Evolutionary conservation across 441 rosid species (phyloP), one percentile per base, ranked within the genome.

Genomic region (Adansonia rubrostipa): DNA sequence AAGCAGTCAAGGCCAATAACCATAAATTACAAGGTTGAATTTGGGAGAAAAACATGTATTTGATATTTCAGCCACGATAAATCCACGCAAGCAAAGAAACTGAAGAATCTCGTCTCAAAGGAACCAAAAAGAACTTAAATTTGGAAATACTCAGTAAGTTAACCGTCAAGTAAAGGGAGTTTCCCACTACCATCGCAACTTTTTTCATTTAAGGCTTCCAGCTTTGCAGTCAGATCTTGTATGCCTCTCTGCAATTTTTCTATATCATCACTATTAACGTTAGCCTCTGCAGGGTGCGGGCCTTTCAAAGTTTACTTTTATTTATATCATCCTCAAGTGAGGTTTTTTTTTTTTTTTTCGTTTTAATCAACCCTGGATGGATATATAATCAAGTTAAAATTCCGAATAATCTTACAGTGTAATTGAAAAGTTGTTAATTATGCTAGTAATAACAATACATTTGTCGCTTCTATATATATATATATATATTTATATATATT

Each of bases 111-210:
- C 4, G 22, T 53, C 42, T 36, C 64, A 54, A 50, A 53, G 40
- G 76, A 65, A 40, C 68, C 17, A 67, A 54, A 75, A 76, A 78
- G 79, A 85, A 85, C 92, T 88, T 84, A 96, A 98, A 97, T 89
- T 82, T 85, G 93, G 82, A 95, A 97, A 83, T 95, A 97, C 45
- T 91, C 93, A 73, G 86, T 86, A 62, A 97, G 87, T 85, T 92
- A 97, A 86, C 87, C 84, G 70, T 93, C 95, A 85, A 88, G 93
- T 83, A 93, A 84, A 70, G 92, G 89, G 82, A 93, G 98, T 80
- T 89, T 89, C 82, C 97, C 95, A 69, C 91, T 85, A 85, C 88
- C 87, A 79, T 95, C 98, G 68, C 89, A 89, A 74, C 98, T 91
- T 88, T 89, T 92, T 83, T 92, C 94, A 69, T 89, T 90, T 71